phyloP scores from a whole-genome alignment of 352 stramenopile species.

The Pseudoperonospora humuli region DNA sequence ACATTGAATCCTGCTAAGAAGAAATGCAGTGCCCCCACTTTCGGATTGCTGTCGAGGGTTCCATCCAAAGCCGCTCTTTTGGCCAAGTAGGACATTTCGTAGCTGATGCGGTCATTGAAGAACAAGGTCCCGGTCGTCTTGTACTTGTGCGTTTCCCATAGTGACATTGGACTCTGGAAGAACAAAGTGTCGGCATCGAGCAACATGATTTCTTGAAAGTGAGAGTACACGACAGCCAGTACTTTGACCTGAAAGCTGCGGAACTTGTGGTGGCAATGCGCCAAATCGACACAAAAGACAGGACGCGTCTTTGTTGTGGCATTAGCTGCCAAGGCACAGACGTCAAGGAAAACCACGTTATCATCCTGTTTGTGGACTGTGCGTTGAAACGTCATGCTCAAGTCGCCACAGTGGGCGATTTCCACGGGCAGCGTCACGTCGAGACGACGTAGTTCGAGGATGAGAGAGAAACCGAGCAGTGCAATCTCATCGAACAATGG shows the following conservation, averaged over 20 bases:
- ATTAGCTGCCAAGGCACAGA: slow-evolving; percentile 32
- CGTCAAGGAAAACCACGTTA: slow-evolving; percentile 37
- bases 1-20: slow-evolving; percentile 40
- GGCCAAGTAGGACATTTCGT: slow-evolving; percentile 26
- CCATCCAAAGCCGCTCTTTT: slow-evolving; percentile 1
- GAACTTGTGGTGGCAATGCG: slow-evolving; percentile 37
- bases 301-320: slow-evolving; percentile 3
- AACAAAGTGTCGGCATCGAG: slow-evolving; percentile 47
- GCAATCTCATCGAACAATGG: slow-evolving; percentile 49
- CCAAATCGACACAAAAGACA: slow-evolving; percentile 37
- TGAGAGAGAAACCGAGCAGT: slow-evolving; percentile 42
- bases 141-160: slow-evolving; percentile 31
- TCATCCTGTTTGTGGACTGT: slow-evolving; percentile 17
- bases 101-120: slow-evolving; percentile 50
- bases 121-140: slow-evolving; percentile 39
- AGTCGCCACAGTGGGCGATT: slow-evolving; percentile 51
- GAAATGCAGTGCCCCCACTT: slow-evolving; percentile 21
- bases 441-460: slow-evolving; percentile 41
- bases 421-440: slow-evolving; percentile 44
- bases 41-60: not conserved
- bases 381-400: slow-evolving; percentile 21
- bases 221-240: slow-evolving; percentile 32
- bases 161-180: slow-evolving; percentile 29
- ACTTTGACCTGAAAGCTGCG: slow-evolving; percentile 50
- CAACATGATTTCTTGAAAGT: slow-evolving; percentile 43